These are phyloP conservation scores for Byssothecium circinans DNA, from an alignment of 2,329 filamentous ascomycete genomes.

Conservation along the genomic window DNA sequence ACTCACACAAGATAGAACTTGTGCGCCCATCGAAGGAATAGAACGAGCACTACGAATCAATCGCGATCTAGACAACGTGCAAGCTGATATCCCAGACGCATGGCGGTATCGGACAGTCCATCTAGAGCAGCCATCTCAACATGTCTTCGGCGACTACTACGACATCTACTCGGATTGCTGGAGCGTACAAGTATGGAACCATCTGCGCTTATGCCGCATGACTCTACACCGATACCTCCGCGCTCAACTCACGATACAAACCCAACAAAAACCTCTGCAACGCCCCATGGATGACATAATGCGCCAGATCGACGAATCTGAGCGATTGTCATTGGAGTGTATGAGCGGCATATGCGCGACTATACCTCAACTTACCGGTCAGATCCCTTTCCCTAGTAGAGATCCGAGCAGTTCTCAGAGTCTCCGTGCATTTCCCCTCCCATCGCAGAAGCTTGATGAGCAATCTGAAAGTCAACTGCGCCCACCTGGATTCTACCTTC, in stretches of 20 bases:
- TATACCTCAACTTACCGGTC: constrained; percentile 32
- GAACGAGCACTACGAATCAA: constrained; percentile 18
- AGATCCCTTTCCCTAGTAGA: constrained; percentile 26
- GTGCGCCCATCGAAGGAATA: constrained; percentile 19
- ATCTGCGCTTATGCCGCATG: constrained; percentile 26
- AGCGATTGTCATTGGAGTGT: constrained; percentile 16
- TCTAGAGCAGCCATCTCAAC: constrained; percentile 14
- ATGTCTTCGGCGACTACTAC: constrained; percentile 25
- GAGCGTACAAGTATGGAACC: constrained; percentile 37
- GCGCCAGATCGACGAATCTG: constrained; percentile 12
- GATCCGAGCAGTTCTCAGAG: neutral
- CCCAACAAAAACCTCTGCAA: constrained; percentile 11
- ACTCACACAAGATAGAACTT: constrained; percentile 19
- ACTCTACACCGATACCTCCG: constrained; percentile 26
- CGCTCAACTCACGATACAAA: constrained; percentile 21
- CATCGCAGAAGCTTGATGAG: constrained; percentile 3
- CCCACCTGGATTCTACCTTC: constrained; percentile 26
- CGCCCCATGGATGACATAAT: constrained; percentile 13
- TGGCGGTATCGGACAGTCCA: constrained; percentile 28
- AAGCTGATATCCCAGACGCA: constrained; percentile 21
- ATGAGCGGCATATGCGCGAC: constrained; percentile 24
- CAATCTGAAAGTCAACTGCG: constrained; percentile 15
- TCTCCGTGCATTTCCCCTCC: neutral
- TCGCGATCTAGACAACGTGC: constrained; percentile 25
- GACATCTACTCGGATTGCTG: constrained; percentile 35